Percentiles rank a stretch among this genome's conserved stretches.
These are phyloP conservation scores for Stropharia rugosoannulata DNA, from an alignment of 768 basidiomycete genomes.

Conservation along the genomic window DNA sequence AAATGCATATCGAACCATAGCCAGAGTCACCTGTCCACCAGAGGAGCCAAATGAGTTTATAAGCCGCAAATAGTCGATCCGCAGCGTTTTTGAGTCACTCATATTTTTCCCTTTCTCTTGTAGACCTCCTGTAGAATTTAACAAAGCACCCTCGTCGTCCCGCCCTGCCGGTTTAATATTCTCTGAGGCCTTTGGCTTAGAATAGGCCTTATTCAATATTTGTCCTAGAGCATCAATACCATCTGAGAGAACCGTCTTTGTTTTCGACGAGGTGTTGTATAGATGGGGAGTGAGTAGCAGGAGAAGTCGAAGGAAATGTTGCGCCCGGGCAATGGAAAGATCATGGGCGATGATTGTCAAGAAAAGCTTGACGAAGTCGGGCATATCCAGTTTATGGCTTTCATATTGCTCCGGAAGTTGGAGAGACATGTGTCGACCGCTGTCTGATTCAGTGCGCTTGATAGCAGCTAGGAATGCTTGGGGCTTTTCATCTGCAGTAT, in stretches of 20 bases:
- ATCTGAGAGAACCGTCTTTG: constrained; percentile 58
- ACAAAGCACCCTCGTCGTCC: constrained; percentile 26
- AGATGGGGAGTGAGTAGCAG: constrained; percentile 55
- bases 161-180: constrained; percentile 21
- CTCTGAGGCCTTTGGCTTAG: constrained; percentile 46
- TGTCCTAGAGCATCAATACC: constrained; percentile 67
- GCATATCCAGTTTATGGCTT: constrained; percentile 52
- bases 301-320: constrained; percentile 66
- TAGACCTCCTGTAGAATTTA: constrained; percentile 23
- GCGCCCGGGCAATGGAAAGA: constrained; percentile 61
- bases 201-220: constrained; percentile 46
- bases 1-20: constrained; percentile 43
- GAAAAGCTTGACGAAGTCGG: constrained; percentile 69
- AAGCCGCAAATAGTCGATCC: constrained; percentile 61
- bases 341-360: constrained; percentile 82
- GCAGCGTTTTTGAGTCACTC: constrained; percentile 59
- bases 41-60: constrained; percentile 47
- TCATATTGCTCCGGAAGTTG: constrained; percentile 62
- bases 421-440: constrained; percentile 39
- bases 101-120: constrained; percentile 41
- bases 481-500: constrained; percentile 70
- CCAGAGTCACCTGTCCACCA: constrained; percentile 46
- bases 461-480: constrained; percentile 65
- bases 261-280: constrained; percentile 51
- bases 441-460: constrained; percentile 40